Base-by-base conservation (phyloP, 495 filamentous ascomycete species). In the Pseudoneurospora amorphoporcata region DNA sequence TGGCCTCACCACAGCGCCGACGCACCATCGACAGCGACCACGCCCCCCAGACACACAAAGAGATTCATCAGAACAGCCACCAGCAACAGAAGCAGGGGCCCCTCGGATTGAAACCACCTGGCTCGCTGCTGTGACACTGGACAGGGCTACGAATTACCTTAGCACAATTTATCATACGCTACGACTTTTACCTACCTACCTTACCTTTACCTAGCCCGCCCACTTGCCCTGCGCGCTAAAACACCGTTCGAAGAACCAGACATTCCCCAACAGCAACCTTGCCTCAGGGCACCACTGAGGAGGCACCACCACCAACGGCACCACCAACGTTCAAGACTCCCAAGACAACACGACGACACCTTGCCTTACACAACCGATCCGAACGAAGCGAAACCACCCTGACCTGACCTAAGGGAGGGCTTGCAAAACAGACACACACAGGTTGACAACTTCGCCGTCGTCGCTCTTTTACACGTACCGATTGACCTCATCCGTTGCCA, bases 31-130 rank as follows among this genome's bases (percentile, higher is more conserved):
- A 65, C 53, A 65, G 29, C 53, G 53, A 65, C 69, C 38, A 45
- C 40, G 7, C n/a, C 42, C 39, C 71, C 71, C 43, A 41, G 70
- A 61, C 37, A 43, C 69, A 41, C 69, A 29, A 12, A 19, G 19
- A 53, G 45, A 53, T 68, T 68, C 35, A 61, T 70, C 69, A 43
- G 43, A 71, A 47, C 68, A 73, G 69, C 38, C 38, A 39, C 69
- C 42, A 37, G 72, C 37, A 72, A 41, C 41, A 29, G 23, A 69
- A 73, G 69, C 69, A 68, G 70, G 69, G 41, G 72, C 72, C 72
- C 61, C 43, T 68, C 71, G 68, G 71, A 61, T 73, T 75, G 73
- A 75, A 75, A 75, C 53, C 53, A 61, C 53, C 53, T 61, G 53
- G 53, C 53, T 16, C 53, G 53, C 53, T 35, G 53, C 53, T 23